Conservation (phyloP, 2,329 filamentous ascomycete genomes). For the Fusarium phyllophilum region DNA sequence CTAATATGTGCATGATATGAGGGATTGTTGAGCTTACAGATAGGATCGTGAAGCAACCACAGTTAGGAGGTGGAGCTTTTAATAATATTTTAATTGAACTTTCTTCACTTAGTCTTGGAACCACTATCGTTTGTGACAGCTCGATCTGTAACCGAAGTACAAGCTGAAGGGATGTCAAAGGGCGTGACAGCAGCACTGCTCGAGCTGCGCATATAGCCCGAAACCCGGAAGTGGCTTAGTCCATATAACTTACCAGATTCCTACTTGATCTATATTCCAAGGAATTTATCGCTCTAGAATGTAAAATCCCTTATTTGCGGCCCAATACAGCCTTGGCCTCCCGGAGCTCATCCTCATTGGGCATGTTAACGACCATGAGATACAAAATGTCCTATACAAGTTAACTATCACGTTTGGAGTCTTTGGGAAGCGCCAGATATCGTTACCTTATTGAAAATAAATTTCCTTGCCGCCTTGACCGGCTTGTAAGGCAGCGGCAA, state of each 20-base stretch:
- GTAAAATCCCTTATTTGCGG: background rate
- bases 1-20: background rate
- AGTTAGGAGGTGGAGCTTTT: background rate
- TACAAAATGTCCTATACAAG: conserved; percentile 3
- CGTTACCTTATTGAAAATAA: conserved; percentile 7
- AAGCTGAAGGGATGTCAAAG: background rate
- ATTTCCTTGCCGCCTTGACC: background rate
- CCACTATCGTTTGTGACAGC: background rate
- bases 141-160: background rate
- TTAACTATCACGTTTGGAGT: background rate
- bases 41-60: background rate
- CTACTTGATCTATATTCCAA: background rate
- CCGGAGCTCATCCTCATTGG: background rate
- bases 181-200: background rate
- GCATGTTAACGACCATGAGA: conserved; percentile 12
- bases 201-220: too few species aligned
- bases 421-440: accelerated
- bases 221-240: too few species aligned
- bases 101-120: background rate
- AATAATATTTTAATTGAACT: background rate
- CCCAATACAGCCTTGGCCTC: conserved; percentile 1
- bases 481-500: background rate
- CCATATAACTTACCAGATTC: too few species aligned
- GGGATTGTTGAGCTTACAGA: background rate
- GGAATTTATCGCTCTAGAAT: background rate